Percentiles rank a stretch among this genome's conserved stretches.
Conservation (phyloP, 2,329 filamentous ascomycete genomes). For the Laburnicola sp. region DNA sequence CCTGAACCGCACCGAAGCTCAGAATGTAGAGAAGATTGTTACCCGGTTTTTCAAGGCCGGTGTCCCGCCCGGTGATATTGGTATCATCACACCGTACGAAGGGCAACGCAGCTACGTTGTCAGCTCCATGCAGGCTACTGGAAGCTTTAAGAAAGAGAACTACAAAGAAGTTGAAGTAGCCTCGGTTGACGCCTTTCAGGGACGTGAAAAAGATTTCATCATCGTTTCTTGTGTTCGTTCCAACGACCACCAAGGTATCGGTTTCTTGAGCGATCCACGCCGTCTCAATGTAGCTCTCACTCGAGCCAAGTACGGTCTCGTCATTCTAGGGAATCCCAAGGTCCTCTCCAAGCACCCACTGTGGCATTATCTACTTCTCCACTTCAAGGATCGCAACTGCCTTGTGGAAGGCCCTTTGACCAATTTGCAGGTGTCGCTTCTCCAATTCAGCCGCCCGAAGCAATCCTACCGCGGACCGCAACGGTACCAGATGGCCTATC, state of each 20-base stretch:
- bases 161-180: constrained; percentile 99
- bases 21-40: constrained; percentile 97
- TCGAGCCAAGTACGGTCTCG: constrained; percentile 92
- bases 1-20: constrained; percentile 93
- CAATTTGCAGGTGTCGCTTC: constrained; percentile 91
- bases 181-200: constrained; percentile 95
- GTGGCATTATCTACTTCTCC: constrained; percentile 91
- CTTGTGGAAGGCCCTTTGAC: constrained; percentile 93
- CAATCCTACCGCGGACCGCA: constrained; percentile 88
- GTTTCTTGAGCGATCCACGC: constrained; percentile 95
- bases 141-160: constrained; percentile 95
- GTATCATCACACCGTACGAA: constrained; percentile 98
- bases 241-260: constrained; percentile 95
- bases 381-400: constrained; percentile 97
- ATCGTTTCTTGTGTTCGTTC: constrained; percentile 96
- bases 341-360: constrained; percentile 96
- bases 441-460: constrained; percentile 94
- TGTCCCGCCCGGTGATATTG: constrained; percentile 80
- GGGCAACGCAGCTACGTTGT: constrained; percentile 98
- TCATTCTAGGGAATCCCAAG: constrained; percentile 97
- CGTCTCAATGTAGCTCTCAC: constrained; percentile 97
- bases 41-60: constrained; percentile 98
- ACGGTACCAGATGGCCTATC: constrained; percentile 79
- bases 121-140: constrained; percentile 98
- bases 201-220: constrained; percentile 98